A percentile compares a stretch with the other conserved stretches of the same genome.
These are phyloP conservation scores for Rhizomucor pusillus DNA, from an alignment of 371 early-diverging fungal species.

Conservation along the genomic window DNA sequence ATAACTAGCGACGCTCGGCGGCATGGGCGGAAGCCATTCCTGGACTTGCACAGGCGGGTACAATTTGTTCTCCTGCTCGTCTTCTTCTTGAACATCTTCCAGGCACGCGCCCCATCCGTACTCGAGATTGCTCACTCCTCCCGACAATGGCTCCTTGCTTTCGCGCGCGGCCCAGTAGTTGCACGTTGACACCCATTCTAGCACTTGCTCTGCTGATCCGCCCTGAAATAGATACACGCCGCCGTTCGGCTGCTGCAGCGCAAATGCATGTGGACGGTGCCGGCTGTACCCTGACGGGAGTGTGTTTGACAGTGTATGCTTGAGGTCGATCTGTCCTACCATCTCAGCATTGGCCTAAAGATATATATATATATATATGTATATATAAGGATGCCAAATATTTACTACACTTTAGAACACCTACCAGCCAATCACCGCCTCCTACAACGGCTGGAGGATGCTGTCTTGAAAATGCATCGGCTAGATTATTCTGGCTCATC, in stretches of 20 bases:
- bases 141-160: conserved; percentile 84
- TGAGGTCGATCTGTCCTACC: conserved; percentile 65
- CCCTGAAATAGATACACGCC: conserved; percentile 86
- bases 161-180: conserved; percentile 94
- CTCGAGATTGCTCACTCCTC: conserved; percentile 83
- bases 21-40: conserved; percentile 39
- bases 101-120: conserved; percentile 87
- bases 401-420: not conserved
- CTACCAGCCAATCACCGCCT: conserved; percentile 29
- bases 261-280: conserved; percentile 80
- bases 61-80: not conserved
- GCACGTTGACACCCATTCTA: conserved; percentile 83
- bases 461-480: conserved; percentile 5
- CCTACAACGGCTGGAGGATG: conserved; percentile 10
- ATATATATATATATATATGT: not conserved
- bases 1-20: conserved; percentile 32
- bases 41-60: conserved; percentile 8
- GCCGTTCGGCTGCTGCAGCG: conserved; percentile 78
- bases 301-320: conserved; percentile 80
- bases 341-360: conserved; percentile 32
- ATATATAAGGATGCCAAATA: not conserved
- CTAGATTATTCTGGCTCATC: conserved; percentile 14
- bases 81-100: conserved; percentile 24
- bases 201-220: conserved; percentile 60
- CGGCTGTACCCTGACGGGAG: conserved; percentile 84